Base-by-base conservation (phyloP, 2,329 filamentous ascomycete genomes). In the Nothopassalora personata region DNA sequence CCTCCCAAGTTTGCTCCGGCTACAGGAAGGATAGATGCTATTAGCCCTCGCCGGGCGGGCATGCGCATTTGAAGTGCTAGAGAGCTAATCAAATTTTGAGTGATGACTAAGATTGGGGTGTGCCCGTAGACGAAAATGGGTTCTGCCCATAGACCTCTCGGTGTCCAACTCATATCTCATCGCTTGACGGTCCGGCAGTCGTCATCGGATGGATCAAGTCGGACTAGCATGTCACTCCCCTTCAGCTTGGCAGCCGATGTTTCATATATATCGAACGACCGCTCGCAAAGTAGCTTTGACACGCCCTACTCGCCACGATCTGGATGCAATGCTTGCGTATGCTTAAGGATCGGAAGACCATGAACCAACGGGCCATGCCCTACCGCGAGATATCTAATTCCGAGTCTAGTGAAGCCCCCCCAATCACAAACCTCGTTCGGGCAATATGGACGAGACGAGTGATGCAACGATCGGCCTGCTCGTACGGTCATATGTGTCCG, bases 391-490 rank as follows among this genome's bases (percentile, higher is more conserved):
- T 2, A 15, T 31, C 30, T 10, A 34, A 28, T 31, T n/a, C 23
- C 27, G n/a, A 5, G 8, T 48, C 27, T 23, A 27, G 33, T 27
- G 15, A 48, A 6, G 28, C 15, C 27, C 45, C 53, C 27, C 31
- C 53, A 23, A 34, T 48, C 36, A 13, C 23, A n/a, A 28, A n/a
- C 13, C 28, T 34, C 10, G 33, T 48, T 47, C 18, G 53, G 36
- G 28, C 27, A 55, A 27, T 55, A 55, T 55, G 53, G 28, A 48
- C 39, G 43, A 49, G 39, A 55, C 53, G 36, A 23, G 19, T 19
- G 5, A 43, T 43, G 18, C 39, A 4, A 18, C 28, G 9, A 5
- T 46, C 8, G 15, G 43, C 9, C 43, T 8, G 7, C 9, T 28
- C 46, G 46, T 49, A 28, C 5, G 28, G 27, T 43, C 39, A 7